These are phyloP conservation scores for Abrus precatorius DNA, from an alignment of 306 rosid genomes.

Conservation along the genomic window DNA sequence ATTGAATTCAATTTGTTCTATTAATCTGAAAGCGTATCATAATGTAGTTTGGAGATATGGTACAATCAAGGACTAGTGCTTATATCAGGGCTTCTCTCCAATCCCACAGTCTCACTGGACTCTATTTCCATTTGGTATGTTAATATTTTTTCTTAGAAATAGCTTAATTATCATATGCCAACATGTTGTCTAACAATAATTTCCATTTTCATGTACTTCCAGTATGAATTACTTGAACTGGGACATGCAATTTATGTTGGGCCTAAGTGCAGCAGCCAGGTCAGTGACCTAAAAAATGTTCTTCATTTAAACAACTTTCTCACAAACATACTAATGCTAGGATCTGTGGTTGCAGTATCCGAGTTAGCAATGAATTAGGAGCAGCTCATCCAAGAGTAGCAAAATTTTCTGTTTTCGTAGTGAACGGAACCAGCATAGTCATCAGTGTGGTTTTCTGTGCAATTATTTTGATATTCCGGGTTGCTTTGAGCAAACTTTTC, in stretches of 20 bases:
- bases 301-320: not conserved
- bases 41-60: slow-evolving; percentile 85
- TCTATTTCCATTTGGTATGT: slow-evolving; percentile 64
- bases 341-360: slow-evolving; percentile 53
- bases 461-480: slow-evolving; percentile 57
- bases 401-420: slow-evolving; percentile 70
- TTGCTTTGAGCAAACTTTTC: slow-evolving; percentile 69
- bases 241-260: slow-evolving; percentile 76
- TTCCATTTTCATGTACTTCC: slow-evolving; percentile 38
- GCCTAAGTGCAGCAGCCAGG: slow-evolving; percentile 83
- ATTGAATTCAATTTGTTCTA: not conserved
- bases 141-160: slow-evolving; percentile 38
- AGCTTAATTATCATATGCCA: not conserved
- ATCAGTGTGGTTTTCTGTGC: slow-evolving; percentile 61
- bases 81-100: slow-evolving; percentile 77
- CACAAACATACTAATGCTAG: not conserved
- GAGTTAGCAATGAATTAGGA: slow-evolving; percentile 84
- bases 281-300: slow-evolving; percentile 27
- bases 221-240: slow-evolving; percentile 78
- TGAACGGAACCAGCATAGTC: slow-evolving; percentile 70
- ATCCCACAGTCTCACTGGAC: slow-evolving; percentile 72
- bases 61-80: slow-evolving; percentile 80
- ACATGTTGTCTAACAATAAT: slow-evolving; percentile 32
- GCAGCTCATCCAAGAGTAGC: slow-evolving; percentile 74
- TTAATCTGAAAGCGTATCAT: slow-evolving; percentile 9